Evolutionary conservation across 2,329 filamentous ascomycete genomes (phyloP).

Genomic region (Scolecobasidium constrictum): DNA sequence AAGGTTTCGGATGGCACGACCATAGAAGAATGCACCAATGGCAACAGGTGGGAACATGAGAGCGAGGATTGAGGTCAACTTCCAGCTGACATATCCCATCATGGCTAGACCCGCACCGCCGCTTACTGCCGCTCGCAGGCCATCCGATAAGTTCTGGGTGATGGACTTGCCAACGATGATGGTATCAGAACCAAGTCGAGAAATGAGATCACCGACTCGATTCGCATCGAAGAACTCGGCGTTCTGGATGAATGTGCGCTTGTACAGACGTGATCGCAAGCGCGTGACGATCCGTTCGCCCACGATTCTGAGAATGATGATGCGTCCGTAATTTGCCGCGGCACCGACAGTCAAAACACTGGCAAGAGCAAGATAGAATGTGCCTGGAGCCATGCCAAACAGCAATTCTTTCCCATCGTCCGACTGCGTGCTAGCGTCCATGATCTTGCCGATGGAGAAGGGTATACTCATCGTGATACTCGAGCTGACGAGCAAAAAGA

Average conservation of each 20-base stretch:
- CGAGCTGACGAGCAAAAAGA: conserved; percentile 80
- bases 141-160: conserved; percentile 94
- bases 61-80: conserved; percentile 76
- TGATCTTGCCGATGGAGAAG: conserved; percentile 89
- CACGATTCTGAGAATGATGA: conserved; percentile 85
- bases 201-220: conserved; percentile 90
- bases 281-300: conserved; percentile 90
- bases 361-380: conserved; percentile 78
- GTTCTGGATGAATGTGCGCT: conserved; percentile 89
- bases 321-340: conserved; percentile 83
- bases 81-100: conserved; percentile 92
- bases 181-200: conserved; percentile 87
- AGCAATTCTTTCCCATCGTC: conserved; percentile 52
- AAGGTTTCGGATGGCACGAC: conserved; percentile 75
- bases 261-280: conserved; percentile 79
- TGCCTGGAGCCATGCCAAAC: conserved; percentile 73
- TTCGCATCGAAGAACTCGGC: conserved; percentile 99
- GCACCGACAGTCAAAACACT: conserved; percentile 70
- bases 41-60: conserved; percentile 87
- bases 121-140: conserved; percentile 81
- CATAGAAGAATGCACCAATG: conserved; percentile 83
- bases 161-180: conserved; percentile 98
- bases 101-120: conserved; percentile 79
- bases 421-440: conserved; percentile 78
- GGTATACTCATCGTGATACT: conserved; percentile 92